Base-by-base conservation (phyloP, 192 early-diverging fungal genomes). In the Coemansia sp. region DNA sequence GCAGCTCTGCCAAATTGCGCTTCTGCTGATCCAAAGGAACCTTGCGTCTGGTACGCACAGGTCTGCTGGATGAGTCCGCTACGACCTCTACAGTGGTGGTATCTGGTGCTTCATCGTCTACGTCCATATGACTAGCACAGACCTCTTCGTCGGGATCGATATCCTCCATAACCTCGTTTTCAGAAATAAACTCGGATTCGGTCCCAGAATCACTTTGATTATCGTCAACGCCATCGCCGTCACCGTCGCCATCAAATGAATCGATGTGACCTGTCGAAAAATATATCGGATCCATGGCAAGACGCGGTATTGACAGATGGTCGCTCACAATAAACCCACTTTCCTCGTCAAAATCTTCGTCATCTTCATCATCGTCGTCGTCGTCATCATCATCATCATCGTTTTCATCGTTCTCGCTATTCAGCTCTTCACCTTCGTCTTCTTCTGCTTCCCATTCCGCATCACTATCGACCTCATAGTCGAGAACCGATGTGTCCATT, bases 401-500 rank as follows among this genome's bases (percentile, higher is more conserved):
- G 5, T 85, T 84, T 5, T 92, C 91, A 31, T 94, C 93, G 66
- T 89, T 87, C 6, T 91, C 91, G 71, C 87, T 90, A 48, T 80
- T 84, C 14, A 90, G 78, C 51, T 95, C 93, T 63, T 97, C 95
- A 18, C 95, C 95, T 63, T 92, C 91, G 33, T 91, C 95, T 36
- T 94, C 92, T 10, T 80, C 77, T 31, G 86, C 88, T 33, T 92
- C 92, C 95, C 95, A 97, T 75, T 95, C 95, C 0, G 87, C 89
- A 52, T 94, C 93, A 67, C 91, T 93, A 66, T 97, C 95, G 64
- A 91, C 77, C 5, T 92, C 91, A 62, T 97, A 97, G 61, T 97
- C 90, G 10, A 96, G 48, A 32, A 84, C 32, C 1, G 48, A 64
- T 7, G 74, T 76, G 63, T 94, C 95, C 51, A 68, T 77, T 30